Evolutionary conservation across 306 rosid species (phyloP), one percentile per base, ranked within the genome.

Genomic region (Myrica gale): DNA sequence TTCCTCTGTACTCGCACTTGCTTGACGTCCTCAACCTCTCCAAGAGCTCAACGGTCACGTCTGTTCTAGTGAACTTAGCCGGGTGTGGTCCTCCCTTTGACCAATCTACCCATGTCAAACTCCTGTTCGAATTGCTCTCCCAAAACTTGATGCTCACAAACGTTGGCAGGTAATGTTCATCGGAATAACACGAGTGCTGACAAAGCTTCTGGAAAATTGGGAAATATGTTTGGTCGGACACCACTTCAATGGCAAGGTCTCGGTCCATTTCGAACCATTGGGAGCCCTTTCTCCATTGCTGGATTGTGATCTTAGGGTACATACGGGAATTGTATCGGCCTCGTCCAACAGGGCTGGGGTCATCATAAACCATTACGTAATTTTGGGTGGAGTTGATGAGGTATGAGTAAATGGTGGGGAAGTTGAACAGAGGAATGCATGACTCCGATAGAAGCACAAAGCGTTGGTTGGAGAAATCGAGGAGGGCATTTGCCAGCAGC

Each of bases 221-320:
- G 76, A 91, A 91, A 77, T 87, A 87, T 17, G 26, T 80, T 26
- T 20, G 74, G 74, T 90, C 97, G 2, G 93, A 80, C 7, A 91
- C 91, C 0, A 90, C 89, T 43, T 83, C 85, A 1, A 85, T 47
- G 47, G 98, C 97, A 0, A 89, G 84, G 0, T 55, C 84, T 42
- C 98, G 78, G 45, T 85, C 79, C 88, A 93, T 88, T 77, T 94
- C 97, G 46, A 94, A 91, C 97, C 97, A 94, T 26, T 91, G 96
- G 0, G 87, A 93, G 15, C 98, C 98, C 81, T 93, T 93, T 44
- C 96, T 78, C 97, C 96, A 94, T 15, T 94, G 90, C 0, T 10
- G 21, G 45, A 90, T 47, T 32, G 74, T 1, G 71, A 94, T 79
- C 0, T 66, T 54, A 1, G 97, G 98, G 50, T 15, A 61, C 97